Conservation (phyloP, 768 basidiomycete species). For the Kwoniella shandongensis region DNA sequence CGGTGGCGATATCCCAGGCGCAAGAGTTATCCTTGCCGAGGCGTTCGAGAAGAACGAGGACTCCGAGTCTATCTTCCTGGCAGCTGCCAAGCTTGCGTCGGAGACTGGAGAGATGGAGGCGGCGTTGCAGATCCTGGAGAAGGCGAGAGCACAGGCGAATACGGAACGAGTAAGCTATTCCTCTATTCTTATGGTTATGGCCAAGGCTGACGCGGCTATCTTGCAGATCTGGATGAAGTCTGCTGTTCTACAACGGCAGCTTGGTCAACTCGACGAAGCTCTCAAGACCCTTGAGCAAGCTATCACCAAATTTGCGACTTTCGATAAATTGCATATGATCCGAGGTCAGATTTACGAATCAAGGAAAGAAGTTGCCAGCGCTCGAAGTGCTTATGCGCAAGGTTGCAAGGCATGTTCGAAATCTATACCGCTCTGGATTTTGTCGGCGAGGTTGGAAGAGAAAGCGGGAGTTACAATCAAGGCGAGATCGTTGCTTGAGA, state of each 20-base stretch:
- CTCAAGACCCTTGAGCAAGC: constrained; percentile 70
- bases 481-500: constrained; percentile 84
- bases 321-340: constrained; percentile 93
- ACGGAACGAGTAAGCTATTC: constrained; percentile 74
- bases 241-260: constrained; percentile 89
- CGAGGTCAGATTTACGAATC: constrained; percentile 80
- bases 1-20: constrained; percentile 81
- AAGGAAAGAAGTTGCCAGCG: constrained; percentile 62
- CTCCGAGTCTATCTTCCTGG: constrained; percentile 96
- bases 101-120: constrained; percentile 89
- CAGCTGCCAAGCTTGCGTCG: constrained; percentile 93
- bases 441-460: constrained; percentile 86
- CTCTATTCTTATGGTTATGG: neutral
- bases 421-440: constrained; percentile 80
- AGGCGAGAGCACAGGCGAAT: constrained; percentile 85
- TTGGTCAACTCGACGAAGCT: constrained; percentile 70
- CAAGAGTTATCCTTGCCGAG: constrained; percentile 79
- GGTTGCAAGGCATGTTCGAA: constrained; percentile 86
- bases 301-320: constrained; percentile 78
- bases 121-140: constrained; percentile 79
- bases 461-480: constrained; percentile 88
- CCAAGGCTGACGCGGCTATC: neutral
- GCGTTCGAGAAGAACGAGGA: constrained; percentile 95
- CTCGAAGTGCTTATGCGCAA: constrained; percentile 75
- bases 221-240: constrained; percentile 98